These are phyloP conservation scores for Incumbomyces delicatus DNA, from an alignment of 2,329 filamentous ascomycete genomes.

Conservation along the genomic window DNA sequence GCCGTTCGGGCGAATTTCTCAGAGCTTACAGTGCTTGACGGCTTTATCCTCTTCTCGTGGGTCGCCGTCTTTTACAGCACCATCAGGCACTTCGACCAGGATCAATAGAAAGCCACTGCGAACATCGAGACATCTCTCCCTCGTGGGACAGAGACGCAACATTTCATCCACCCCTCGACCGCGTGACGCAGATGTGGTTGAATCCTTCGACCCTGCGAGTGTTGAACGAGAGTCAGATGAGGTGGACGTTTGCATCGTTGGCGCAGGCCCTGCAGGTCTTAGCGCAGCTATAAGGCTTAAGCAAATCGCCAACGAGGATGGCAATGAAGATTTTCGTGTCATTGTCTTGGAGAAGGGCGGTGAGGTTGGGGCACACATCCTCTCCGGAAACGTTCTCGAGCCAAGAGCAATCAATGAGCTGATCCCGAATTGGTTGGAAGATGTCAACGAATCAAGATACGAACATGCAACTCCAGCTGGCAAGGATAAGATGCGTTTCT, in stretches of 20 bases:
- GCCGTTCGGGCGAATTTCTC: not conserved
- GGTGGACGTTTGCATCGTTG: slow-evolving; percentile 94
- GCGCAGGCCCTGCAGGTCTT: slow-evolving; percentile 82
- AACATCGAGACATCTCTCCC: slow-evolving; percentile 31
- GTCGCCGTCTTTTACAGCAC: no score
- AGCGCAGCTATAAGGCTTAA: slow-evolving; percentile 90
- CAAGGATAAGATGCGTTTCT: slow-evolving; percentile 81
- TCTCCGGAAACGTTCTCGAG: slow-evolving; percentile 92
- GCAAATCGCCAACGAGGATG: slow-evolving; percentile 86
- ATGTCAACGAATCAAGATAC: slow-evolving; percentile 81
- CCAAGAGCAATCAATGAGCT: slow-evolving; percentile 81
- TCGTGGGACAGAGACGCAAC: slow-evolving; percentile 28
- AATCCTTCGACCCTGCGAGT: slow-evolving; percentile 53
- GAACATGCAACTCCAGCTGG: slow-evolving; percentile 76
- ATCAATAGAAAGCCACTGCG: not conserved
- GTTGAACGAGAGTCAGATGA: slow-evolving; percentile 83
- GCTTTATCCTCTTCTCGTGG: no score
- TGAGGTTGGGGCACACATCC: slow-evolving; percentile 86
- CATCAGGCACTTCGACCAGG: no score
- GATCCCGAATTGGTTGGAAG: slow-evolving; percentile 83
- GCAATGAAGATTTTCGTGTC: slow-evolving; percentile 92
- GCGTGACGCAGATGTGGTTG: slow-evolving; percentile 33
- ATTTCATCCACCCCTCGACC: slow-evolving; percentile 37
- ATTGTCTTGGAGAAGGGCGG: slow-evolving; percentile 89
- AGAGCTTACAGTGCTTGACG: not conserved